These are phyloP conservation scores for sorghum (Sorghum bicolor) DNA, from an alignment of 176 grass and related monocot species.

Conservation along the genomic window Sorghum_bicolor_NCBIv3 NC_012872.2:9503001-9503500, in stretches of 20 bases:
- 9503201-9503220: slow-evolving; percentile 54
- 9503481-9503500: neutral
- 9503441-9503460: slow-evolving; percentile 33
- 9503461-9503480: slow-evolving; percentile 27
- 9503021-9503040: slow-evolving; percentile 9
- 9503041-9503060: slow-evolving; percentile 21
- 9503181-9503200: slow-evolving; percentile 46
- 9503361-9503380: slow-evolving; percentile 47
- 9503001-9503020: neutral
- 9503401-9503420: neutral
- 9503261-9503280: slow-evolving; percentile 26
- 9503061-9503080: slow-evolving; percentile 42
- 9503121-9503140: slow-evolving; percentile 24
- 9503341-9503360: slow-evolving; percentile 34
- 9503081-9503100: neutral
- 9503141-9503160: slow-evolving; percentile 39
- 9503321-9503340: slow-evolving; percentile 41
- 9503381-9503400: slow-evolving; percentile 38
- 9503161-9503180: slow-evolving; percentile 43
- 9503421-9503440: slow-evolving; percentile 42
- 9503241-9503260: slow-evolving; percentile 42
- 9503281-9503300: neutral
- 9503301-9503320: slow-evolving; percentile 33
- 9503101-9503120: slow-evolving; percentile 27
- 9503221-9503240: slow-evolving; percentile 49